Evolutionary conservation across 176 grass and related monocot genomes (phyloP).

Genomic region (Ensete ventricosum): DNA sequence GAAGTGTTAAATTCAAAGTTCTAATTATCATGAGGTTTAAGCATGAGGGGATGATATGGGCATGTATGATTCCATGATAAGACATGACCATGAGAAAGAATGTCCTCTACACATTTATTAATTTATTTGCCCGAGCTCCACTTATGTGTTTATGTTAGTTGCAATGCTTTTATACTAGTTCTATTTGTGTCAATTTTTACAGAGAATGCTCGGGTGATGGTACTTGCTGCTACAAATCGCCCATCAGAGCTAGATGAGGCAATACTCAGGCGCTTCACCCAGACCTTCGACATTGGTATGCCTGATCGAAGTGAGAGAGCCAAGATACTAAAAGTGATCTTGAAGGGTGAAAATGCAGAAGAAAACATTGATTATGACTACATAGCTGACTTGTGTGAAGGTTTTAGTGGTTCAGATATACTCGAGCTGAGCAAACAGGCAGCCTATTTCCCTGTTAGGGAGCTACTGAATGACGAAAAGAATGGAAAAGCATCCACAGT

Average conservation of each 20-base stretch:
- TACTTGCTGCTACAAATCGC: constrained; percentile 95
- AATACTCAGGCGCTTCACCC: constrained; percentile 86
- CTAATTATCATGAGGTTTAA: not conserved
- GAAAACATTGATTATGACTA: constrained; percentile 62
- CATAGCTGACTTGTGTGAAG: constrained; percentile 72
- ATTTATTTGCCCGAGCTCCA: no score
- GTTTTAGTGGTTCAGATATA: constrained; percentile 90
- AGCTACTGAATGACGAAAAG: constrained; percentile 75
- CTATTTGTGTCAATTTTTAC: constrained; percentile 20
- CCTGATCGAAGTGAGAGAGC: constrained; percentile 72
- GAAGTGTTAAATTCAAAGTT: not conserved
- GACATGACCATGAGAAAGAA: not conserved
- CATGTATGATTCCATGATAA: not conserved
- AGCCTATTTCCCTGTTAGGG: constrained; percentile 83
- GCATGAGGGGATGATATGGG: not conserved
- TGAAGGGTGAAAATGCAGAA: constrained; percentile 76
- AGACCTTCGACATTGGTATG: constrained; percentile 85
- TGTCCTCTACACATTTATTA: not conserved
- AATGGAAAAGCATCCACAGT: constrained; percentile 44
- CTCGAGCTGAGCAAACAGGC: constrained; percentile 93
- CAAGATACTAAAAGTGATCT: constrained; percentile 82
- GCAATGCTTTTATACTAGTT: not conserved
- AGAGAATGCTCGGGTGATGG: constrained; percentile 97
- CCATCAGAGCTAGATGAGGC: constrained; percentile 91
- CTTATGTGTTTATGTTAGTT: not conserved